These are phyloP conservation scores for Didymella exigua DNA, from an alignment of 2,329 filamentous ascomycete species.

Conservation along the genomic window DNA sequence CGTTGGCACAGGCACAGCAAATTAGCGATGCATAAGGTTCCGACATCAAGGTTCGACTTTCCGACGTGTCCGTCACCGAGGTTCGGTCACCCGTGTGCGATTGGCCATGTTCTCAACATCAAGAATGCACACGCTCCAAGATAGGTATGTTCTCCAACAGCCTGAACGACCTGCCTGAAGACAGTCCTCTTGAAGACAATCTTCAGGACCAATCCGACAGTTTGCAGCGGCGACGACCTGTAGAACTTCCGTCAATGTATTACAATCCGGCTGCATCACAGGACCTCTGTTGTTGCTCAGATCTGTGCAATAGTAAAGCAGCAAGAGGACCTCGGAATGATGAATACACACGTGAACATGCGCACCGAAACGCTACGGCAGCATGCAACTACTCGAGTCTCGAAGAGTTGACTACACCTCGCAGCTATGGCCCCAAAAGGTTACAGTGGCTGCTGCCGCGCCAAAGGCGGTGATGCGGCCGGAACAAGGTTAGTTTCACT, in stretches of 20 bases:
- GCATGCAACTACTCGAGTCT: too few species aligned
- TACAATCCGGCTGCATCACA: not conserved
- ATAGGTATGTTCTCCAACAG: not conserved
- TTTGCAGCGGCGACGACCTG: not conserved
- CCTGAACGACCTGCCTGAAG: not conserved
- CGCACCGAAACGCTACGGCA: not conserved
- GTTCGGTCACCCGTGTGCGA: not conserved
- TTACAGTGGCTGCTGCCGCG: not conserved
- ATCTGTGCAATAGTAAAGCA: not conserved
- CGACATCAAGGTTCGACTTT: not conserved
- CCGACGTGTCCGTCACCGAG: not conserved
- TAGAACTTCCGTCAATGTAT: not conserved
- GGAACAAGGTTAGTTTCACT: not conserved
- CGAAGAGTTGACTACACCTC: not conserved
- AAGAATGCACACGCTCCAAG: not conserved
- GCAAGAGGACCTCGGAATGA: not conserved
- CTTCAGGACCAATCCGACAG: not conserved
- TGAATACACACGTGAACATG: not conserved
- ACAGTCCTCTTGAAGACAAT: too few species aligned
- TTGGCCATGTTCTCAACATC: not conserved
- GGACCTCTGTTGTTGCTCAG: not conserved
- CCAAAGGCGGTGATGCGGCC: not conserved
- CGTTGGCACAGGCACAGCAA: not conserved
- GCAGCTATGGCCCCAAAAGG: conserved; percentile 8
- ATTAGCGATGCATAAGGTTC: not conserved